Base-by-base conservation (phyloP, 495 filamentous ascomycete genomes). In the Penicillium soppii region DNA sequence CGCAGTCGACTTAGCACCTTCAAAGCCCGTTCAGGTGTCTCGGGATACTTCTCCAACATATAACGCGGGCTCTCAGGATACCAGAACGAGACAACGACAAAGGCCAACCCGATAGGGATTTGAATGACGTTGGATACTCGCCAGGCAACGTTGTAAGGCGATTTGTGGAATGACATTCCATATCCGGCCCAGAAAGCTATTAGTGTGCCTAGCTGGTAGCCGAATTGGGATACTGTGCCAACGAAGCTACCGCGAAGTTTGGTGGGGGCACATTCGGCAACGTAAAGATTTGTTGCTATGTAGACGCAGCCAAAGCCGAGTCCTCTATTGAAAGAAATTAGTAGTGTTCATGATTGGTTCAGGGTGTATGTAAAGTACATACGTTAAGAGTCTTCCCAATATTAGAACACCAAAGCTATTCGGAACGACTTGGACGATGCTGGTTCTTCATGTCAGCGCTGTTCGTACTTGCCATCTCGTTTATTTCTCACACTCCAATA, bases 121-220 rank as follows among this genome's bases (percentile, higher is more conserved):
- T 73, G 67, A 27, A 73, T 54, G 1, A 67, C 36, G 25, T 69
- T 70, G 2, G 65, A 70, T 1, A 69, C 61, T 1, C 69, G 57
- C 70, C 69, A 73, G 25, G 70, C 67, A 32, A 69, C 69, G 29
- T 70, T 70, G 33, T 64, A 68, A 0, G 70, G 70, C 1, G 61
- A 60, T 19, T 58, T 62, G 38, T 70, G 65, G 49, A 67, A 71
- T n/a, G 66, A 69, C 69, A 71, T 73, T 4, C 70, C 67, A 38
- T 70, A 70, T 7, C 70, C 69, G 22, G 61, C 46, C 66, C 69
- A 73, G 38, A 70, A 73, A 22, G 68, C 66, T 12, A 71, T 73
- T 1, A 71, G 56, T 1, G 63, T 64, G 15, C 70, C 69, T 2
- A 72, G 51, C 29, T 59, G 52, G 16, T 59, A 59, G 15, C 56